These are phyloP conservation scores for Pelargonium fulgidum DNA, from an alignment of 441 rosid genomes.

Conservation along the genomic window DNA sequence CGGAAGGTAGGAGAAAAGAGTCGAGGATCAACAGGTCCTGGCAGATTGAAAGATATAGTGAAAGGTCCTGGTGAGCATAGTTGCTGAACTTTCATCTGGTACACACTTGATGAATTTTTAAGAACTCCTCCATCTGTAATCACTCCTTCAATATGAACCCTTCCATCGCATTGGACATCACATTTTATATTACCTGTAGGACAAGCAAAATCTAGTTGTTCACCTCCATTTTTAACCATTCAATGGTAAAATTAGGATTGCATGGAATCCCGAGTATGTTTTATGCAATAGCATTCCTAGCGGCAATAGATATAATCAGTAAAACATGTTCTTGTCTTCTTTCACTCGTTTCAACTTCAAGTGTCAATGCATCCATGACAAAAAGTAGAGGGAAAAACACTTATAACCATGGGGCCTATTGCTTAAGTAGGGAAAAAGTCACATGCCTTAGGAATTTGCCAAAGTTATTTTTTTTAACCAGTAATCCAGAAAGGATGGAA, in stretches of 20 bases:
- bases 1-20: conserved; percentile 41
- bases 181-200: conserved; percentile 49
- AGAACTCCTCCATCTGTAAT: conserved; percentile 32
- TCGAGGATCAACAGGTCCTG: conserved; percentile 85
- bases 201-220: conserved; percentile 14
- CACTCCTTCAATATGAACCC: conserved; percentile 50
- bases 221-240: conserved; percentile 6
- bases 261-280: not conserved
- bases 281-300: not conserved
- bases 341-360: not conserved
- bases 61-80: conserved; percentile 59
- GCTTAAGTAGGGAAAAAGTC: not conserved
- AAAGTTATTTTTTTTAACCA: not conserved
- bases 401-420: too few relatives aligned
- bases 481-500: not conserved
- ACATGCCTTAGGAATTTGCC: not conserved
- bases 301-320: too few relatives aligned
- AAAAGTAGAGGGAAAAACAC: too few relatives aligned
- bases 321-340: not conserved
- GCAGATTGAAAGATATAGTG: conserved; percentile 53
- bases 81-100: conserved; percentile 51
- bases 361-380: too few relatives aligned
- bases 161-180: conserved; percentile 47
- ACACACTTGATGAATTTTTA: conserved; percentile 28
- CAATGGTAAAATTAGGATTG: not conserved